Percentiles rank a stretch among this genome's conserved stretches.
These are phyloP conservation scores for Calonectria hawksworthii DNA, from an alignment of 2,329 filamentous ascomycete species.

Conservation along the genomic window DNA sequence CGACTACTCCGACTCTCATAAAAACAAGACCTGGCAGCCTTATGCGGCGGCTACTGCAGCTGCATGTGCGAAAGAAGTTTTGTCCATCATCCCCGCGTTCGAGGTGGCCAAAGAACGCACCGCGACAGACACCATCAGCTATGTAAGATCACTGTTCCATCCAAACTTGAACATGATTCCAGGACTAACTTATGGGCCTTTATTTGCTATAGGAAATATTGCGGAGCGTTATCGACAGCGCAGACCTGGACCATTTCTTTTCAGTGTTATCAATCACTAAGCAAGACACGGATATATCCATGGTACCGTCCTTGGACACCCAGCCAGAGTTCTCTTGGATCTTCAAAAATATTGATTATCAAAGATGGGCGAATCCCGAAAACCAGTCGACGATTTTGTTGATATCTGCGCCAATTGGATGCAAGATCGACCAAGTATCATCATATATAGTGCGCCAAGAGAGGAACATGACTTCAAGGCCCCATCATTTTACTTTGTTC, in stretches of 20 bases:
- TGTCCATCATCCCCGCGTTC: too few relatives aligned
- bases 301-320: too few relatives aligned
- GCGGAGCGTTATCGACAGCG: too few relatives aligned
- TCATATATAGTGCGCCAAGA: background rate
- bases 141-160: too few relatives aligned
- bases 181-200: too few relatives aligned
- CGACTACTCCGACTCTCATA: background rate
- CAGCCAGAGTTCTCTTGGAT: background rate
- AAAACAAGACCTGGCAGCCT: background rate
- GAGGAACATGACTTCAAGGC: background rate
- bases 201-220: too few relatives aligned
- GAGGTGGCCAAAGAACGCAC: too few relatives aligned
- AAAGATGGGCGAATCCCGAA: background rate
- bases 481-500: background rate
- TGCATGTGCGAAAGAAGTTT: background rate
- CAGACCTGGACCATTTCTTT: too few relatives aligned
- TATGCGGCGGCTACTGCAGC: background rate
- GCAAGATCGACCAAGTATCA: background rate
- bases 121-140: too few relatives aligned
- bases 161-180: too few relatives aligned
- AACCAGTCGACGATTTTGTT: background rate
- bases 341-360: background rate
- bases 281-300: too few relatives aligned
- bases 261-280: too few relatives aligned
- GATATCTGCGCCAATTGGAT: background rate